Conservation (phyloP, 2,329 filamentous ascomycete genomes). For the Ophiostoma ulmi region DNA sequence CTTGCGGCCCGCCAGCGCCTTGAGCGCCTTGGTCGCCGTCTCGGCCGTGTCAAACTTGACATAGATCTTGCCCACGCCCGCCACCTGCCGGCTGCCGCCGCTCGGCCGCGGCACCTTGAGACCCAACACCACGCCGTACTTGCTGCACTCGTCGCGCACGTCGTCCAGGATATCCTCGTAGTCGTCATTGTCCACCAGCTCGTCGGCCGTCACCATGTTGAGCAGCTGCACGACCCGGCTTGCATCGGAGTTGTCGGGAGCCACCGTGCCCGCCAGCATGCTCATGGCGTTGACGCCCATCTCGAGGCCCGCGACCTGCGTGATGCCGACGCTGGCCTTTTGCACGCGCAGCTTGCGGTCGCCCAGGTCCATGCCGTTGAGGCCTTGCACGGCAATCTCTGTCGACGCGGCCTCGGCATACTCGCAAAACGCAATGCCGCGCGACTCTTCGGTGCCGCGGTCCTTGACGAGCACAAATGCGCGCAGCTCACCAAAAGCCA, state of each 20-base stretch:
- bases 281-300: slow-evolving; percentile 98
- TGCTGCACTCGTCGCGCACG: slow-evolving; percentile 84
- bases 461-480: slow-evolving; percentile 90
- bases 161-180: slow-evolving; percentile 96
- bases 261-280: slow-evolving; percentile 87
- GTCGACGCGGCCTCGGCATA: slow-evolving; percentile 75
- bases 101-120: slow-evolving; percentile 88
- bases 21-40: slow-evolving; percentile 75
- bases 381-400: slow-evolving; percentile 78
- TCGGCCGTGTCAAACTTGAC: slow-evolving; percentile 83
- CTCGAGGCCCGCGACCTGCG: slow-evolving; percentile 86
- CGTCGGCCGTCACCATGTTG: slow-evolving; percentile 97
- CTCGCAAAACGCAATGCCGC: slow-evolving; percentile 96
- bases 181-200: slow-evolving; percentile 88
- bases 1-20: slow-evolving; percentile 87
- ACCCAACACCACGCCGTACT: slow-evolving; percentile 80
- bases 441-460: slow-evolving; percentile 73
- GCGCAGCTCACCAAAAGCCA: slow-evolving; percentile 88
- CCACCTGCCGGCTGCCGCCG: slow-evolving; percentile 73
- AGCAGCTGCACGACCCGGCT: slow-evolving; percentile 84
- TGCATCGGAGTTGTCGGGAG: slow-evolving; percentile 65
- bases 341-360: slow-evolving; percentile 79
- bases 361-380: slow-evolving; percentile 90
- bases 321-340: slow-evolving; percentile 86
- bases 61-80: slow-evolving; percentile 95